Base-by-base conservation (phyloP, 495 filamentous ascomycete genomes). In the Xylaria cubensis region DNA sequence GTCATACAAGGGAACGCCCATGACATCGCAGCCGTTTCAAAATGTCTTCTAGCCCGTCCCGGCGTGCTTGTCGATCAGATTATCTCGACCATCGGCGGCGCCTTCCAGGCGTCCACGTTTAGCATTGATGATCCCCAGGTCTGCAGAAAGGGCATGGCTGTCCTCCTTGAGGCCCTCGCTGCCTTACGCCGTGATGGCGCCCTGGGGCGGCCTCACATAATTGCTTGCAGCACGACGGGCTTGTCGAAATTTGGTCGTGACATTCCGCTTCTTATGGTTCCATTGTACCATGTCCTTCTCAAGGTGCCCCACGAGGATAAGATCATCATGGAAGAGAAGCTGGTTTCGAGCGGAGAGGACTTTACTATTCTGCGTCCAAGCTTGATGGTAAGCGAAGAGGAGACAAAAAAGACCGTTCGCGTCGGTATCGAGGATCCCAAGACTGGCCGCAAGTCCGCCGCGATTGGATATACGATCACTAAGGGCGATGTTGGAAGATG, bases 261-360 rank as follows among this genome's bases (percentile, higher is more conserved):
- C 76, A 78, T 87, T 24, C 90, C 91, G 4, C 34, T 84, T 1
- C 56, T 78, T 2, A 78, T 89, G 72, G 58, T 81, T 0, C 86
- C 86, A 19, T 44, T 92, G 41, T 91, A 90, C 77, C 74, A 83
- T 48, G 75, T 83, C 73, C 0, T 88, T 48, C 79, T 91, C 46
- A 77, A 78, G 63, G 81, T 80, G 10, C 85, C 89, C 50, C 88
- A 89, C 70, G 81, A 71, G 12, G 91, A 92, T 74, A 93, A 93
- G 84, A 69, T 74, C 72, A 78, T 80, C 4, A 90, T 91, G 89
- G 90, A 92, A 74, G 74, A 81, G 6, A 55, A 76, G 51, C 74
- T 86, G 7, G 73, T 79, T 7, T 76, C 82, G 44, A 80, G 79
- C 61, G 78, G 71, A 41, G 77, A 78, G 69, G 64, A 75, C 53